phyloP scores from a whole-genome alignment of 2,329 filamentous ascomycete species.

The Cladophialophora bantiana region DNA sequence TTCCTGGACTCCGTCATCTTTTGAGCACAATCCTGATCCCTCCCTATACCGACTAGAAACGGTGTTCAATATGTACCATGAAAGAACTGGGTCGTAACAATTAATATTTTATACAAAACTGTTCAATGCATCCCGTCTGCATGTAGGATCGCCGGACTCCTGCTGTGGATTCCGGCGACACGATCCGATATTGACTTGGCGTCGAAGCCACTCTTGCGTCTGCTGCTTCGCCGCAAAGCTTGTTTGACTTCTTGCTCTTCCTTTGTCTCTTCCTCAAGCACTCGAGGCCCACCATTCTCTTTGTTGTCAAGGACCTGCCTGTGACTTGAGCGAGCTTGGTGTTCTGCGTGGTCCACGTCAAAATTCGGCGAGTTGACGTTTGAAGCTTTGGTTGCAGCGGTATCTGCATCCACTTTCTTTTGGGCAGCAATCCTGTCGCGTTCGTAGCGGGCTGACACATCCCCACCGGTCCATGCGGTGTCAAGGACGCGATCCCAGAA shows the following conservation, averaged over 20 bases:
- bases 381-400: slow-evolving; percentile 42
- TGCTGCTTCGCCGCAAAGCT: slow-evolving; percentile 36
- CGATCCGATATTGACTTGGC: slow-evolving; percentile 43
- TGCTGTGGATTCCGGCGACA: slow-evolving; percentile 41
- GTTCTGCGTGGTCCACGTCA: slow-evolving; percentile 44
- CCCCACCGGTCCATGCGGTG: slow-evolving; percentile 81
- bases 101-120: slow-evolving; percentile 14
- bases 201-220: slow-evolving; percentile 43
- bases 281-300: slow-evolving; percentile 45
- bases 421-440: slow-evolving; percentile 63
- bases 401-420: slow-evolving; percentile 62
- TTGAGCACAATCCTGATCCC: neutral
- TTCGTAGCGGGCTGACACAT: slow-evolving; percentile 66
- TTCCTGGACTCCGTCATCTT: slow-evolving; percentile 19
- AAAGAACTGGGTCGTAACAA: slow-evolving; percentile 12
- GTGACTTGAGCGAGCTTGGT: slow-evolving; percentile 50
- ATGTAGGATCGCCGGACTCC: slow-evolving; percentile 40
- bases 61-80: slow-evolving; percentile 3
- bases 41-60: slow-evolving; percentile 5
- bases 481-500: slow-evolving; percentile 87
- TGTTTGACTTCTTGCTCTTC: slow-evolving; percentile 48
- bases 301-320: slow-evolving; percentile 52
- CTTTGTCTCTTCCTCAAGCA: slow-evolving; percentile 49
- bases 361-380: slow-evolving; percentile 41
- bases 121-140: slow-evolving; percentile 38